Evolutionary conservation across 2,329 filamentous ascomycete genomes (phyloP), one percentile per base, ranked within the genome.

Genomic region (Knoxdaviesia capensis): DNA sequence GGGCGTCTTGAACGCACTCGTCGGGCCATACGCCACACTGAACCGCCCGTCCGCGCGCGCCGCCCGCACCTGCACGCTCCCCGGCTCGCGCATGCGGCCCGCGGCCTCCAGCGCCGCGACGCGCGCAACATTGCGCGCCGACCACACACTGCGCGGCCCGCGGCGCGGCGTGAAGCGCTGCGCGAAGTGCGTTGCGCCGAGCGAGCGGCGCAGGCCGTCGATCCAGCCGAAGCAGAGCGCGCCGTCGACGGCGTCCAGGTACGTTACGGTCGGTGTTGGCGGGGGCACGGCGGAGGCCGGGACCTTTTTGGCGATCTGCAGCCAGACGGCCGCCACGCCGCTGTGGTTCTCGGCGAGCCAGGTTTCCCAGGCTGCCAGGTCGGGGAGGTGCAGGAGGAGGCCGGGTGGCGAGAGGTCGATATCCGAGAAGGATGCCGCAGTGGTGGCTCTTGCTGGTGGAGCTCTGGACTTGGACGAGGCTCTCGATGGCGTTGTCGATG

Each of bases 211-310:
- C 49, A 71, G 69, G 1, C 72, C 69, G 51, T 77, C 71, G 44
- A 77, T 77, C 72, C 73, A 77, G 36, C 74, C 73, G 49, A 67
- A 69, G 51, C 71, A 76, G 6, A 77, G 59, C 1, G 71, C 71
- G 33, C 60, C 54, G 50, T 75, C 66, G 11, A 77, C 60, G 1
- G 71, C 71, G 50, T 74, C 56, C 45, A 50, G 61, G 51, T 65
- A 64, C 10, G 60, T 62, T 9, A 74, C 54, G 0, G 66, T 65
- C 1, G 57, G 47, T n/a, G 60, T 53, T n/a, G n/a, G n/a, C n/a
- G n/a, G n/a, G n/a, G n/a, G n/a, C n/a, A n/a, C n/a, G n/a, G n/a
- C n/a, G n/a, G n/a, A n/a, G 4, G 53, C 51, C 1, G 61, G 60
- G 20, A 52, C 43, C 44, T 68, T 71, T 44, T 71, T 71, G 39